Conservation (phyloP, 768 basidiomycete genomes). For the Psilocybe cyanescens region DNA sequence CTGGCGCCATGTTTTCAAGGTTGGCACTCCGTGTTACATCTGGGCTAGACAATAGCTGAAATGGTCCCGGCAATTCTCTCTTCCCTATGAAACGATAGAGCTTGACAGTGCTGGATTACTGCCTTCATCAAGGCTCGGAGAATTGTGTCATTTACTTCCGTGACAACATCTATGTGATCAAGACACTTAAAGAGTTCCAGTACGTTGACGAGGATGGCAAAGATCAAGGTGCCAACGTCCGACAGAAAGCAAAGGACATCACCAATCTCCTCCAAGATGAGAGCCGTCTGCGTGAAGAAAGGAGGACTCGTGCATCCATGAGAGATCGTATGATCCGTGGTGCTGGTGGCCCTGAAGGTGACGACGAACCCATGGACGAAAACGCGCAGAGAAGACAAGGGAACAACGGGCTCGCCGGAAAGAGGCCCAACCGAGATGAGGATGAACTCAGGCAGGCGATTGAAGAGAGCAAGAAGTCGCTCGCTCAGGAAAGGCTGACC, state of each 20-base stretch:
- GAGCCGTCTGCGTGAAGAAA: conserved; percentile 80
- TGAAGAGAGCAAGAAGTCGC: conserved; percentile 82
- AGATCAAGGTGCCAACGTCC: conserved; percentile 97
- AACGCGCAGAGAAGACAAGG: conserved; percentile 39
- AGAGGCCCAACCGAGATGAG: conserved; percentile 58
- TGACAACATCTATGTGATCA: conserved; percentile 97
- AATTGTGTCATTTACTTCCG: conserved; percentile 99
- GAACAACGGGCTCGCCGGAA: conserved; percentile 28
- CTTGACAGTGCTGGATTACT: conserved; percentile 93
- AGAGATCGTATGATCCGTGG: conserved; percentile 91
- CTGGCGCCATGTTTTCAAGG: conserved; percentile 99
- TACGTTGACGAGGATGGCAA: conserved; percentile 94
- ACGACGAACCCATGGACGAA: conserved; percentile 44
- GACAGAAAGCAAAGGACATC: conserved; percentile 98
- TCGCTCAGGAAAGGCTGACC: conserved; percentile 71
- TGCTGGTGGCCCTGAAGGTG: conserved; percentile 32
- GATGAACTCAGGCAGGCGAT: conserved; percentile 87
- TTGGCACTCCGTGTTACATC: conserved; percentile 30
- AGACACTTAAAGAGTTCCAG: conserved; percentile 98
- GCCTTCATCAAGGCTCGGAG: conserved; percentile 94
- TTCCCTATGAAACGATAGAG: conserved; percentile 48
- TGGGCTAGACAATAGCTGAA: background rate
- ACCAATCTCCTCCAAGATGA: conserved; percentile 92
- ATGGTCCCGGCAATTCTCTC: background rate
- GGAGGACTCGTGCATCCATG: conserved; percentile 86